phyloP scores from a whole-genome alignment of 2,329 filamentous ascomycete genomes.

The Ophiostoma ips region DNA sequence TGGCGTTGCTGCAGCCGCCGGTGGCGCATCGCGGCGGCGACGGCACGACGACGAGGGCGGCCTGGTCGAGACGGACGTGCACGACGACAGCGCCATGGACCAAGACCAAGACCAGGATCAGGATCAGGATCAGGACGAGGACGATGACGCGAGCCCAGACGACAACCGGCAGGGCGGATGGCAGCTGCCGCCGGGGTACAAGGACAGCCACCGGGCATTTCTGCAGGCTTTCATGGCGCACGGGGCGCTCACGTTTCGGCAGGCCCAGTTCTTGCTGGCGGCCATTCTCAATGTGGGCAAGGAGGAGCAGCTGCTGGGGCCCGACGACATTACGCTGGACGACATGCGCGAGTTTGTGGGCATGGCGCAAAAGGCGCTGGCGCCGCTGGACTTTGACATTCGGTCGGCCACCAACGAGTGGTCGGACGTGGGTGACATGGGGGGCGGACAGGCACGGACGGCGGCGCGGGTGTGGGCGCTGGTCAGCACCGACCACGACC shows the following conservation, averaged over 20 bases:
- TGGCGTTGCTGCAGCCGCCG: no score
- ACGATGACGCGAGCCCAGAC: not conserved
- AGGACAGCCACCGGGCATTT: slow-evolving; percentile 69
- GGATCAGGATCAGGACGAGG: not conserved
- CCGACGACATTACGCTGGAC: slow-evolving; percentile 52
- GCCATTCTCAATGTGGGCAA: slow-evolving; percentile 48
- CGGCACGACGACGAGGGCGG: not conserved
- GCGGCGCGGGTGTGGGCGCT: slow-evolving; percentile 55
- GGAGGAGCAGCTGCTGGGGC: slow-evolving; percentile 15
- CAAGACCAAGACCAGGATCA: not conserved
- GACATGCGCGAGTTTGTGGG: slow-evolving; percentile 57
- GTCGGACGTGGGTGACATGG: not conserved
- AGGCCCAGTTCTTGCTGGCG: slow-evolving; percentile 62
- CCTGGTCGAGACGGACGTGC: not conserved
- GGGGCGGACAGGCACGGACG: slow-evolving; percentile 10
- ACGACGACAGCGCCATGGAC: not conserved
- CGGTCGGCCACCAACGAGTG: slow-evolving; percentile 57
- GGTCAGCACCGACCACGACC: slow-evolving; percentile 77
- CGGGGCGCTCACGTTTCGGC: slow-evolving; percentile 60
- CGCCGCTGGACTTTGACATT: slow-evolving; percentile 78
- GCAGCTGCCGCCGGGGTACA: slow-evolving; percentile 25
- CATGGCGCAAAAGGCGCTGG: slow-evolving; percentile 56
- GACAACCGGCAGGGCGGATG: no score
- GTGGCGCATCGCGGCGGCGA: not conserved
- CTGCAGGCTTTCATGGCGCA: slow-evolving; percentile 76